Base-by-base conservation (phyloP, 1,284 basidiomycete genomes). In the Rhodotorula sp. region DNA sequence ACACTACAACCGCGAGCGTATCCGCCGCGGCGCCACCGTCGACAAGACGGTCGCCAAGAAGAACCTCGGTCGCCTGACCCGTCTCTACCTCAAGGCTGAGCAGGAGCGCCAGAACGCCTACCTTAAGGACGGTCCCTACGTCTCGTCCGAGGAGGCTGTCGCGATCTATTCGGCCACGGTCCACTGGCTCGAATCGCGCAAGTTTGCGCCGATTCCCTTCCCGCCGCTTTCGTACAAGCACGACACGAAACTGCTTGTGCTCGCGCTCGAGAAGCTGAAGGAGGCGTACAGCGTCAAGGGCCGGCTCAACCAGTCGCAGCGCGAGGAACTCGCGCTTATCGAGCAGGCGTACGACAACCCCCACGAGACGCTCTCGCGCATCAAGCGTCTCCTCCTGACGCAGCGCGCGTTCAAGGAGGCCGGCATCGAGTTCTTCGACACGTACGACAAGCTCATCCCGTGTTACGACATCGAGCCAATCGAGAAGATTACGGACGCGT, bases 1-100 rank as follows among this genome's bases (percentile, higher is more conserved):
- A 8, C 84, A 85, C 76, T 85, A 83, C 80, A 84, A 85, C 79
- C 81, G 83, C 74, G 84, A 85, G 75, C 82, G 85, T 71, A 85
- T 86, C 69, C 87, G 92, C 61, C 90, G 93, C 76, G 94, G 96
- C 74, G 96, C 96, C 4, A 99, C 96, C 0, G 96, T 99, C 74
- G 96, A 99, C 84, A 99, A 99, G 83, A 96, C 96, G 11, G 96
- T 99, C 49, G 91, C 93, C 24, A 94, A 94, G 85, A 95, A 95
- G 86, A 96, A 96, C 79, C 83, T 84, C 36, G 82, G 83, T 73
- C 81, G 83, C 70, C 79, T 83, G 52, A 84, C 82, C 36, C 81
- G 90, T 76, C 85, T 97, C 15, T 98, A 96, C 80, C 85, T 97
- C 78, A 98, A 98, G 83, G 94, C 94, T 47, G 94, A 98, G 83